A percentile compares a stretch with the other conserved stretches of the same genome.
phyloP scores from a whole-genome alignment of 2,329 filamentous ascomycete genomes.

The Nothophaeocryptopus gaeumannii region DNA sequence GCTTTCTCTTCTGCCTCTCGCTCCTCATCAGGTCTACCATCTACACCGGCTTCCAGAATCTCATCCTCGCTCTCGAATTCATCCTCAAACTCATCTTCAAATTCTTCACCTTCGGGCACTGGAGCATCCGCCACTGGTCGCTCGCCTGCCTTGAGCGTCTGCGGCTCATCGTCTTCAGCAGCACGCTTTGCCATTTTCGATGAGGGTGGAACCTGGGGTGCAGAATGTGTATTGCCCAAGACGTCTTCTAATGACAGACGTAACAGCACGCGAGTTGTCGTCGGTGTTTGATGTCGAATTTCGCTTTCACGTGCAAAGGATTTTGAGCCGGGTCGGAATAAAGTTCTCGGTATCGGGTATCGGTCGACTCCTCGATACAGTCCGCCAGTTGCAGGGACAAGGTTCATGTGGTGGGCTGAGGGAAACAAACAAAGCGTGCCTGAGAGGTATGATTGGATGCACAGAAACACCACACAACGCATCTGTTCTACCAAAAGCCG shows the following conservation, averaged over 20 bases:
- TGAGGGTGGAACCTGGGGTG: slow-evolving; percentile 23
- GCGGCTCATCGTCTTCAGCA: slow-evolving; percentile 51
- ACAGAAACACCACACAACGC: too few relatives aligned
- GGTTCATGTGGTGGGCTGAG: too few relatives aligned
- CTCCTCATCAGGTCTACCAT: slow-evolving; percentile 88
- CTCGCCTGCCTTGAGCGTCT: slow-evolving; percentile 60
- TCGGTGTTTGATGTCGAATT: too few relatives aligned
- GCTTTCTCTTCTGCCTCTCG: slow-evolving; percentile 83
- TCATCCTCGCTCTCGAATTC: slow-evolving; percentile 87
- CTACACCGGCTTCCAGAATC: slow-evolving; percentile 89
- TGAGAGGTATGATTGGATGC: too few relatives aligned
- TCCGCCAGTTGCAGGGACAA: too few relatives aligned
- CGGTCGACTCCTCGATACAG: too few relatives aligned
- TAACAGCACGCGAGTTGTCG: slow-evolving; percentile 9
- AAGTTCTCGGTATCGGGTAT: too few relatives aligned
- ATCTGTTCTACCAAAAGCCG: too few relatives aligned
- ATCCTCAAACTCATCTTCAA: slow-evolving; percentile 93
- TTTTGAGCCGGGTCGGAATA: too few relatives aligned
- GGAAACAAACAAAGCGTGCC: too few relatives aligned
- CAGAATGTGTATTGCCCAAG: slow-evolving; percentile 28
- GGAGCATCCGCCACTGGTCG: slow-evolving; percentile 52
- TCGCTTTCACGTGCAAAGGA: too few relatives aligned
- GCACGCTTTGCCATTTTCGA: slow-evolving; percentile 59
- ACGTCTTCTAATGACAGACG: slow-evolving; percentile 20
- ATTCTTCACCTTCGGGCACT: slow-evolving; percentile 63